Base-by-base conservation (phyloP, 495 filamentous ascomycete genomes). In the Penicillium longicatenatum region DNA sequence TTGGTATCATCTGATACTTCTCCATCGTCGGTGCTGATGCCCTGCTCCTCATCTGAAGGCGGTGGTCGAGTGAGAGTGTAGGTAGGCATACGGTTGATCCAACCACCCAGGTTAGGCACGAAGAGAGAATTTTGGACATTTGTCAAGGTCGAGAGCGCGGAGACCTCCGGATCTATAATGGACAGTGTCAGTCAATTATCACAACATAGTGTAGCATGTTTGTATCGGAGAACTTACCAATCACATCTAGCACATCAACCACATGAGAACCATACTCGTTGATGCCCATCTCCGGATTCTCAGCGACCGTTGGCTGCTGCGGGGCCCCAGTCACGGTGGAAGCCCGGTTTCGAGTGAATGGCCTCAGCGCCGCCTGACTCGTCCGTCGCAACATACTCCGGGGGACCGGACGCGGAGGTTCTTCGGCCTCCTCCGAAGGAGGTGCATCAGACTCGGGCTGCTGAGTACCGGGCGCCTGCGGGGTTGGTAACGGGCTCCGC, bases 121-220 rank as follows among this genome's bases (percentile, higher is more conserved):
- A 92, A 90, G 7, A 92, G 80, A 0, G 87, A 90, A 63, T 92
- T 92, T 53, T 91, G 87, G 9, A 92, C 86, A 66, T 92, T 92
- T 50, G 86, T 92, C 5, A 92, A 79, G 49, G 86, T 90, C 0
- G 86, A 88, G 0, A 92, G 73, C 5, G 87, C 86, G 6, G 86
- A 83, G 2, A 92, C 85, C 73, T 92, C 87, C 9, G 89, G 89
- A 56, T 92, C 88, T 90, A 58, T 35, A 24, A 39, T 14, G 14
- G 16, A n/a, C n/a, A 7, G 37, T 6, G 31, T 11, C 12, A 37
- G 44, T 41, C 19, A 47, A 19, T 29, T 12, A 48, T 4, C 9
- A 16, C 19, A 16, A 24, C 6, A 5, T n/a, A 26, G 51, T 11
- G 9, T 4, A 41, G 50, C 37, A 24, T 21, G 49, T 3, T n/a